A percentile compares a stretch with the other conserved stretches of the same genome.
These are phyloP conservation scores for Trametes villosa DNA, from an alignment of 768 basidiomycete species.

Conservation along the genomic window DNA sequence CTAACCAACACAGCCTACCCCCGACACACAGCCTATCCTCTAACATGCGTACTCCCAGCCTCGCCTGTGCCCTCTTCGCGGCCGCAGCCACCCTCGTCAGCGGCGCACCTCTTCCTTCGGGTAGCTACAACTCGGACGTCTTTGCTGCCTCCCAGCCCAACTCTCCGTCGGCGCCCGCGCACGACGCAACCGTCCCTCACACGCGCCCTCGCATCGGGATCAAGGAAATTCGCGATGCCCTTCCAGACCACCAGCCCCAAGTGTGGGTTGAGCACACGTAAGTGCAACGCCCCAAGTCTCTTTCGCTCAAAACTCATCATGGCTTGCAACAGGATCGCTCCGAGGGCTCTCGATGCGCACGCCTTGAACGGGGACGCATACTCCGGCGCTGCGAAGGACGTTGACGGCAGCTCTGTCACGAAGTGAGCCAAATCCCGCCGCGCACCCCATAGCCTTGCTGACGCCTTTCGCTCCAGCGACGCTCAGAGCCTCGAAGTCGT, in stretches of 20 bases:
- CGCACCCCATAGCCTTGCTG: not conserved
- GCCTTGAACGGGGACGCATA: slow-evolving; percentile 30
- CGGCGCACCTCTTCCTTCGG: slow-evolving; percentile 19
- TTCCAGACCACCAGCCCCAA: slow-evolving; percentile 12
- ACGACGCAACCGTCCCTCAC: not conserved
- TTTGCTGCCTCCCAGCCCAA: slow-evolving; percentile 13
- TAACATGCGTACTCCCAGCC: slow-evolving; percentile 33
- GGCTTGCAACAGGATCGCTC: slow-evolving; percentile 1
- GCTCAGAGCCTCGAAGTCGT: not conserved
- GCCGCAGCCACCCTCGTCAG: slow-evolving; percentile 28
- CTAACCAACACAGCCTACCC: slow-evolving; percentile 11
- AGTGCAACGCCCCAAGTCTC: not conserved
- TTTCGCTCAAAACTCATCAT: not conserved
- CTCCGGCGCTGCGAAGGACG: slow-evolving; percentile 22
- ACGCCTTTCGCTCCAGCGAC: not conserved
- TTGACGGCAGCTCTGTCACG: not conserved
- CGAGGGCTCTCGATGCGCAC: slow-evolving; percentile 21
- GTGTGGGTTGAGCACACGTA: slow-evolving; percentile 6
- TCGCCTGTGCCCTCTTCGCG: slow-evolving; percentile 31
- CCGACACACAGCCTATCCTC: slow-evolving; percentile 6
- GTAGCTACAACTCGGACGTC: slow-evolving; percentile 22
- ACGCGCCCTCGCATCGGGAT: slow-evolving; percentile 16
- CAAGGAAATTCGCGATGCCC: slow-evolving; percentile 9
- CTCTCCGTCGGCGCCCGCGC: not conserved
- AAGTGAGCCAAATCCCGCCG: not conserved